These are phyloP conservation scores for Penicillium vulpinum DNA, from an alignment of 2,329 filamentous ascomycete genomes.

Conservation along the genomic window DNA sequence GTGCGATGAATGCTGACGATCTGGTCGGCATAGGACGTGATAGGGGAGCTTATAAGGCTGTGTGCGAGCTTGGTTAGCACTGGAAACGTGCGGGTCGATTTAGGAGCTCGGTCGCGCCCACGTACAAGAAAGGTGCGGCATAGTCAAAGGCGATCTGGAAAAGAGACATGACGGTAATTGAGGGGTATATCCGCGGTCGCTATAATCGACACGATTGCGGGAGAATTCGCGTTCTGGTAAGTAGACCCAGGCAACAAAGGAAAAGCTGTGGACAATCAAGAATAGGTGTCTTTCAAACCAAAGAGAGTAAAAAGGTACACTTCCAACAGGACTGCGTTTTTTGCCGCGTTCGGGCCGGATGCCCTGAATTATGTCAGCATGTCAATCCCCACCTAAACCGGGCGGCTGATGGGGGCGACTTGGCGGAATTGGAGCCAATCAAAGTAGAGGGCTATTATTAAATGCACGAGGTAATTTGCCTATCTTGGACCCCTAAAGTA, in stretches of 20 bases:
- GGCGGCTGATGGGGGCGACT: neutral
- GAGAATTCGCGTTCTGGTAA: neutral
- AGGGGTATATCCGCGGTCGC: constrained; percentile 4
- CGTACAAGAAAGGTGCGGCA: constrained; percentile 52
- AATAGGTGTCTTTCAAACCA: neutral
- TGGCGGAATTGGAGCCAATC: neutral
- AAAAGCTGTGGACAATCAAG: neutral
- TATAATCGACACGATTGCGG: neutral
- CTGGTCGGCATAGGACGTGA: constrained; percentile 67
- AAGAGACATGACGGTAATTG: constrained; percentile 44
- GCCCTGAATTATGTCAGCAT: constrained; percentile 8
- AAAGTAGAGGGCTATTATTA: neutral
- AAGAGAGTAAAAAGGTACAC: neutral
- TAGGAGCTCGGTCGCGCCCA: neutral
- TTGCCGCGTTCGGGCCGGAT: neutral
- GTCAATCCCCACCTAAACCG: neutral
- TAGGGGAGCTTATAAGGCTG: constrained; percentile 61
- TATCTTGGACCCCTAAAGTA: neutral
- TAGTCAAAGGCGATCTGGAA: constrained; percentile 45
- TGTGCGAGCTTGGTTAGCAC: constrained; percentile 2
- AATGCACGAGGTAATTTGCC: neutral
- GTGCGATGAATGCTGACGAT: constrained; percentile 64
- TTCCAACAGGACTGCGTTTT: constrained; percentile 7
- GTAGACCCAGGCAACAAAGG: neutral
- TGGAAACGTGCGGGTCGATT: neutral